Conservation (phyloP, 768 basidiomycete genomes). For the Pholiota microspora region DNA sequence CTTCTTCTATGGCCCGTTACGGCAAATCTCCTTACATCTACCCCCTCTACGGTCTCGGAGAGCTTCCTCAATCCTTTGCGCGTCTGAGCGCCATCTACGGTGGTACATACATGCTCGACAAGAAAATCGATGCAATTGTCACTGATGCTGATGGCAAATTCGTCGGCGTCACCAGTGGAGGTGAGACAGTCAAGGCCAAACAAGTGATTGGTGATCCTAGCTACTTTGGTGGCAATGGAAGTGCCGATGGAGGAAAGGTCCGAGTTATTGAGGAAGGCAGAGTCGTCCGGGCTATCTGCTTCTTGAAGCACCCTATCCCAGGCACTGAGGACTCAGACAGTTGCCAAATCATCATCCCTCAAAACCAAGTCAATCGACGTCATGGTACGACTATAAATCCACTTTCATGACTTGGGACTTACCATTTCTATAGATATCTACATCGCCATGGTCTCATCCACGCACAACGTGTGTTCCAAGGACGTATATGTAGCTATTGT, state of each 20-base stretch:
- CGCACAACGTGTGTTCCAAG: slow-evolving; percentile 97
- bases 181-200: slow-evolving; percentile 94
- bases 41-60: slow-evolving; percentile 97
- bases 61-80: slow-evolving; percentile 98
- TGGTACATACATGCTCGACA: slow-evolving; percentile 99
- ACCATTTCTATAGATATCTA: slow-evolving; percentile 76
- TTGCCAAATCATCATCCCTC: slow-evolving; percentile 96
- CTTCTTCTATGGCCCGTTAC: slow-evolving; percentile 97
- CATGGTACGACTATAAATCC: slow-evolving; percentile 61
- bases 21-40: slow-evolving; percentile 99
- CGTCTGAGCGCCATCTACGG: slow-evolving; percentile 98
- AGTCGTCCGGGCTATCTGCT: slow-evolving; percentile 95
- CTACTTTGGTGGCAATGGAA: slow-evolving; percentile 76
- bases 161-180: slow-evolving; percentile 84
- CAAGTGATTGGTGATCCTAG: slow-evolving; percentile 97
- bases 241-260: slow-evolving; percentile 73
- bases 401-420: neutral
- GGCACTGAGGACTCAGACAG: slow-evolving; percentile 95
- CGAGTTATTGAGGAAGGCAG: slow-evolving; percentile 91
- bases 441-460: slow-evolving; percentile 94
- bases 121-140: slow-evolving; percentile 87
- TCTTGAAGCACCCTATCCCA: slow-evolving; percentile 97
- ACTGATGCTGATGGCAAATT: slow-evolving; percentile 86
- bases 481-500: slow-evolving; percentile 96
- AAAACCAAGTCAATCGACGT: slow-evolving; percentile 92